phyloP scores from a whole-genome alignment of 2,329 filamentous ascomycete species.

The Colletotrichum costaricense region DNA sequence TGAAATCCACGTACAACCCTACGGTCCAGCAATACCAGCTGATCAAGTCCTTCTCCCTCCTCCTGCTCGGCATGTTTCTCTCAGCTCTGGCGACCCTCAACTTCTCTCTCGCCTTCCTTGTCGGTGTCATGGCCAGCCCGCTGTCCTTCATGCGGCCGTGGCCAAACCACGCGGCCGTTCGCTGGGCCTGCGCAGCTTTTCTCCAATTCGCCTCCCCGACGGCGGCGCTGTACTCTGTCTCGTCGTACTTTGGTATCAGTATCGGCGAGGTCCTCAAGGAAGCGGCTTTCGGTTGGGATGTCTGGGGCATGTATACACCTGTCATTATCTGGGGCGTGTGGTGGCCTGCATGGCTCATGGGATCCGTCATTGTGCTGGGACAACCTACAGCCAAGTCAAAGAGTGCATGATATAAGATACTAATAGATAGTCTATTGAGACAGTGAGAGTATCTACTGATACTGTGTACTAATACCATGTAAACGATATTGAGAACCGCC shows the following conservation, averaged over 20 bases:
- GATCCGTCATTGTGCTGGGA: slow-evolving; percentile 65
- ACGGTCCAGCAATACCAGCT: slow-evolving; percentile 79
- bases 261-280: slow-evolving; percentile 73
- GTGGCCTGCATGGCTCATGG: slow-evolving; percentile 92
- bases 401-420: background rate
- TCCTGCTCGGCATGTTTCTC: slow-evolving; percentile 90
- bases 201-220: slow-evolving; percentile 73
- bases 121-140: slow-evolving; percentile 83
- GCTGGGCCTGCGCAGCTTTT: slow-evolving; percentile 58
- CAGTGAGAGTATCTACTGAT: no score
- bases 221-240: slow-evolving; percentile 62
- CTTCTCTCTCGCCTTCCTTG: slow-evolving; percentile 88
- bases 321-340: slow-evolving; percentile 94
- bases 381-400: slow-evolving; percentile 5
- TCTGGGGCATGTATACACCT: slow-evolving; percentile 90
- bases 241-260: slow-evolving; percentile 50
- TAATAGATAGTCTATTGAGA: no score
- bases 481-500: no score
- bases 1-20: slow-evolving; percentile 63
- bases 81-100: slow-evolving; percentile 95
- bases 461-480: no score
- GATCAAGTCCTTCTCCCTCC: slow-evolving; percentile 90
- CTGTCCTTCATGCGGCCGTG: slow-evolving; percentile 78
- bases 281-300: slow-evolving; percentile 88
- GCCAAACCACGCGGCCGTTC: slow-evolving; percentile 49